phyloP scores from a whole-genome alignment of 164 flowering plant species.

The Santalum album region DNA sequence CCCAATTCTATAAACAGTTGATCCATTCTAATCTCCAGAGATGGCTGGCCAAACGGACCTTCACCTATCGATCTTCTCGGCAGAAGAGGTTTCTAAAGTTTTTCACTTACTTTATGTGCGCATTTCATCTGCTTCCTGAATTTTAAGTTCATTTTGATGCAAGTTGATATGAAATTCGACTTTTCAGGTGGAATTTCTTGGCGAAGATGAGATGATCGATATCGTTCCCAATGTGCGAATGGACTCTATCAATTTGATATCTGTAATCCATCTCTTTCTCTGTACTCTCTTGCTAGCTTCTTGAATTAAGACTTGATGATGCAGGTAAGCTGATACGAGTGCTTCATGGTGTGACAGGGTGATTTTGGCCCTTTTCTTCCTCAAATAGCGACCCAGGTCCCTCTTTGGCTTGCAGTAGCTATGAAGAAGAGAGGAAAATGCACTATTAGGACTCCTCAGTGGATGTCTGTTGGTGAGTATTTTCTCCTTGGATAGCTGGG shows the following conservation, averaged over 20 bases:
- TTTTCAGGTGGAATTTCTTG: conserved; percentile 68
- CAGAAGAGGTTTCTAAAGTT: conserved; percentile 46
- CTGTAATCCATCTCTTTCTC: conserved; percentile 23
- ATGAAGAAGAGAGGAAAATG: conserved; percentile 92
- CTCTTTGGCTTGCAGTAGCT: conserved; percentile 81
- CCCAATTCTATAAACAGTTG: too few species aligned
- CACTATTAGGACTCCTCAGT: conserved; percentile 62
- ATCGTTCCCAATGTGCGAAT: conserved; percentile 70
- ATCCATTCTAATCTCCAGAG: background rate
- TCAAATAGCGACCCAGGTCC: conserved; percentile 60
- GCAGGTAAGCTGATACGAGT: background rate
- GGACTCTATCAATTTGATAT: conserved; percentile 56
- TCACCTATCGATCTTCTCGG: conserved; percentile 46
- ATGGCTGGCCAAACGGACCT: conserved; percentile 81
- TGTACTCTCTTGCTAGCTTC: background rate
- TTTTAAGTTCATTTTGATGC: background rate
- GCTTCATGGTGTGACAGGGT: conserved; percentile 36
- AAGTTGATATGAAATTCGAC: background rate
- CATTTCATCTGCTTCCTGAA: background rate
- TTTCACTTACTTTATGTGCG: background rate
- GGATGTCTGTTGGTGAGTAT: conserved; percentile 80
- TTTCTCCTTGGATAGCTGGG: too few species aligned
- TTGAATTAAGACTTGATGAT: background rate
- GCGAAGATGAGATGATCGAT: conserved; percentile 76
- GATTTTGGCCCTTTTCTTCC: conserved; percentile 84